phyloP scores from a whole-genome alignment of 371 early-diverging fungal genomes.

The Mucor sp. region DNA sequence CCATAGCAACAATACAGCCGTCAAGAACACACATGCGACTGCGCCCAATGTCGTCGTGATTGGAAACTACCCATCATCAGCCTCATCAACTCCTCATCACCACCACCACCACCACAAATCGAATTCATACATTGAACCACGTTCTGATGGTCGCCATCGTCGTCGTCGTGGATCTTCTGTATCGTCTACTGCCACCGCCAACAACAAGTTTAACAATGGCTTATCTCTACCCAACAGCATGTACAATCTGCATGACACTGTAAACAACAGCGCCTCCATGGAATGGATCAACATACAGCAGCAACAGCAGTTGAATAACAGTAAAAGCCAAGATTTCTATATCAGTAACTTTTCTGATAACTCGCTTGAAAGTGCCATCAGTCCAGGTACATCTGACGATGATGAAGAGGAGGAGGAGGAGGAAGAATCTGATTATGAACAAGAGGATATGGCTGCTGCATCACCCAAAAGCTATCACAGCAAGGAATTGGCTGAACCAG shows the following conservation, averaged over 20 bases:
- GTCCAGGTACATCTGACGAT: conserved; percentile 39
- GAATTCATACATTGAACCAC: neutral
- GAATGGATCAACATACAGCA: conserved; percentile 10
- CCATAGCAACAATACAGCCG: conserved; percentile 31
- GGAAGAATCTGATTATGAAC: conserved; percentile 1
- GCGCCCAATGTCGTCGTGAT: conserved; percentile 35
- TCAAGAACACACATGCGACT: conserved; percentile 21
- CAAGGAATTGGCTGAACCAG: neutral
- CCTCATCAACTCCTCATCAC: neutral
- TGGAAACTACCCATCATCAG: conserved; percentile 16
- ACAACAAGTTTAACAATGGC: neutral
- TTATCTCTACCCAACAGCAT: conserved; percentile 1
- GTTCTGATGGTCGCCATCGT: too few species aligned
- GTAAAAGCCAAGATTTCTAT: conserved; percentile 8
- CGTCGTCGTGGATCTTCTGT: conserved; percentile 12
- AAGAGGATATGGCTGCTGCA: conserved; percentile 7
- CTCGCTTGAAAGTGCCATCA: conserved; percentile 41
- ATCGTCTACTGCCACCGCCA: conserved; percentile 3
- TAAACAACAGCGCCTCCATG: conserved; percentile 1
- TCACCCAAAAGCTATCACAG: neutral
- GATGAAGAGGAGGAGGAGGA: too few species aligned
- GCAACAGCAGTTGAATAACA: neutral
- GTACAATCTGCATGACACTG: neutral
- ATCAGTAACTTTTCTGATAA: conserved; percentile 32
- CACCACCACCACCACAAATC: neutral